phyloP scores from a whole-genome alignment of 106 monocot species.

The Dendrobium catenatum region DNA sequence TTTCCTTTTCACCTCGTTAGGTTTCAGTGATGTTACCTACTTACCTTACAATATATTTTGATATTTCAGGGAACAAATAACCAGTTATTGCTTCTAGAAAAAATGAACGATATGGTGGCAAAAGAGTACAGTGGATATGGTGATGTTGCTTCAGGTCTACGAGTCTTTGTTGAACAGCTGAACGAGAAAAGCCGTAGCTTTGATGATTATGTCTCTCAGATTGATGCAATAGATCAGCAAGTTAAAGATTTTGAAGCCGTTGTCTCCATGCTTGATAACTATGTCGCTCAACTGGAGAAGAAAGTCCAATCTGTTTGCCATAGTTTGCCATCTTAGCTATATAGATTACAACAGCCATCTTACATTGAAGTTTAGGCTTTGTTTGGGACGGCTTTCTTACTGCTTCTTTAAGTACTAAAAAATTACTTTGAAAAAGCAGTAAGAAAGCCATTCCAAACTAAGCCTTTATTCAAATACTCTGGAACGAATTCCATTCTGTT shows the following conservation, averaged over 20 bases:
- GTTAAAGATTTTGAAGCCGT: constrained; percentile 87
- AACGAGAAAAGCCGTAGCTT: constrained; percentile 67
- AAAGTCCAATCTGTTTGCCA: constrained; percentile 50
- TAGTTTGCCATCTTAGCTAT: constrained; percentile 4
- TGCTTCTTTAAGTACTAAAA: too few species aligned
- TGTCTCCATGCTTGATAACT: constrained; percentile 82
- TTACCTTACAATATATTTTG: background rate
- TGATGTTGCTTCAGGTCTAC: constrained; percentile 72
- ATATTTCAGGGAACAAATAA: constrained; percentile 60
- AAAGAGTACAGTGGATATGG: constrained; percentile 64
- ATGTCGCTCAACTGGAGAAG: constrained; percentile 67
- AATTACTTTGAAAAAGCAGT: too few species aligned
- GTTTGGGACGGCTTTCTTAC: too few species aligned
- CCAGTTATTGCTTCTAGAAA: constrained; percentile 68
- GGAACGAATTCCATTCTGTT: too few species aligned
- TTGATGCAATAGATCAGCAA: constrained; percentile 78
- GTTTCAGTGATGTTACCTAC: background rate
- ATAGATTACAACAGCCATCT: too few species aligned
- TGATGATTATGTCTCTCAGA: constrained; percentile 56
- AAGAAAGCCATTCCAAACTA: rapidly evolving
- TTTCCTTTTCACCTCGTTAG: too few species aligned
- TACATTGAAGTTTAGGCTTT: too few species aligned
- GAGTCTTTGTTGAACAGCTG: constrained; percentile 74
- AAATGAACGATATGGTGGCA: constrained; percentile 72
- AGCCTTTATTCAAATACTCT: too few species aligned